Conservation (phyloP, 345 rosid genomes). For the Orychophragmus violaceus region DNA sequence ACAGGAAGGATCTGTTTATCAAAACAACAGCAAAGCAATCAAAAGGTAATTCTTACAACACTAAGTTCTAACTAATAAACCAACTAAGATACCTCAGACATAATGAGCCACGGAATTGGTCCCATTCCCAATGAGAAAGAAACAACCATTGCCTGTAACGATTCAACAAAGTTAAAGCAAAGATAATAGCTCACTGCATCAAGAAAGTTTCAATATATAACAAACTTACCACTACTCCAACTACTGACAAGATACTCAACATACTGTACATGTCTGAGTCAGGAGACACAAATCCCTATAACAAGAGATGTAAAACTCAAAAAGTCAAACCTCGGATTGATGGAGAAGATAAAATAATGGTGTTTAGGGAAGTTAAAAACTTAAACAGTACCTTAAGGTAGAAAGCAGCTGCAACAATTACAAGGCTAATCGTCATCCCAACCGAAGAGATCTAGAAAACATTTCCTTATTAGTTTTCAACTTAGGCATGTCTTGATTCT, state of each 20-base stretch:
- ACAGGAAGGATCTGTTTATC: constrained; percentile 79
- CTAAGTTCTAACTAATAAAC: not conserved
- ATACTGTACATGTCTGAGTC: constrained; percentile 50
- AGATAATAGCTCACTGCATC: not conserved
- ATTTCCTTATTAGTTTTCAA: constrained; percentile 1
- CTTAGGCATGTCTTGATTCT: not conserved
- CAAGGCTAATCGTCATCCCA: constrained; percentile 82
- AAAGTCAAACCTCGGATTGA: not conserved
- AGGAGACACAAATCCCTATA: constrained; percentile 50
- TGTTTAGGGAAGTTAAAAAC: not conserved
- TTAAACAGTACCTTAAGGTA: constrained; percentile 42
- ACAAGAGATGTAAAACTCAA: constrained; percentile 6
- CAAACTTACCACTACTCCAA: constrained; percentile 85
- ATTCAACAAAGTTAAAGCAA: constrained; percentile 10
- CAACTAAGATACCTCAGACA: constrained; percentile 77
- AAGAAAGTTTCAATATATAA: constrained; percentile 1
- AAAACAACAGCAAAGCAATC: constrained; percentile 1
- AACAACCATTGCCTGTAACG: constrained; percentile 64
- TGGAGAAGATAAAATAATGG: not conserved
- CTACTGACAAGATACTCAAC: constrained; percentile 62
- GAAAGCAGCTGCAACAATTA: constrained; percentile 73
- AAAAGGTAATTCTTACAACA: not conserved
- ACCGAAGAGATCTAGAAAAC: constrained; percentile 56
- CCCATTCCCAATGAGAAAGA: constrained; percentile 89
- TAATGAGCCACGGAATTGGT: constrained; percentile 92